Base-by-base conservation (phyloP, 331 rosid species). In the Malus hybrid region DNA sequence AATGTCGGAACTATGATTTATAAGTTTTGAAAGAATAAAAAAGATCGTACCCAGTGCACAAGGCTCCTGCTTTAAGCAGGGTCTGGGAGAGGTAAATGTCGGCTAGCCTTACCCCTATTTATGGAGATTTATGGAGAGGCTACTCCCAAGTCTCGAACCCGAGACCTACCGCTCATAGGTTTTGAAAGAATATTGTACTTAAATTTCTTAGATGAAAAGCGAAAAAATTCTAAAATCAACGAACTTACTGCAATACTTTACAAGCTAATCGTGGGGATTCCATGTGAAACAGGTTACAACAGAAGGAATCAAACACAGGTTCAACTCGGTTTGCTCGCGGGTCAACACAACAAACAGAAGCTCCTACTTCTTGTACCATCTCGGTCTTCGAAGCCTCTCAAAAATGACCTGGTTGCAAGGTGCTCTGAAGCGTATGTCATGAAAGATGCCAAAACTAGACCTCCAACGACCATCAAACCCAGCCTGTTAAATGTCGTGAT, bases 351-450 rank as follows among this genome's bases (percentile, higher is more conserved):
- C 66, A 82, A 84, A 86, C 91, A 85, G 0, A 65, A 34, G 58
- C 81, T 83, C 71, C 91, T 86, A 65, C 81, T 84, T 82, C 88
- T 81, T 14, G 81, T 57, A 60, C 33, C 68, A 39, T 90, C 97
- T 75, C 82, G 84, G 80, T 91, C 97, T 76, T 89, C 93, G 56
- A 83, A 79, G 55, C 99, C 99, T 84, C 83, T 90, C 79, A 88
- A 83, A 77, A 90, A 95, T 62, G 99, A 86, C 73, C 90, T 82
- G 50, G 82, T 83, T 12, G 97, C 99, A 68, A 95, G 97, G 84
- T 88, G 97, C 80, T 95, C 97, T 0, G 97, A 71, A 65, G 97
- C 97, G 67, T 88, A 95, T 34, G 99, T 90, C 97, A 95, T 95
- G 87, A 95, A 92, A 46, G 97, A 87, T 66, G 93, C 97, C 87